These are phyloP conservation scores for Monosporozyma siamensis DNA, from an alignment of 805 yeast genomes.

Conservation along the genomic window DNA sequence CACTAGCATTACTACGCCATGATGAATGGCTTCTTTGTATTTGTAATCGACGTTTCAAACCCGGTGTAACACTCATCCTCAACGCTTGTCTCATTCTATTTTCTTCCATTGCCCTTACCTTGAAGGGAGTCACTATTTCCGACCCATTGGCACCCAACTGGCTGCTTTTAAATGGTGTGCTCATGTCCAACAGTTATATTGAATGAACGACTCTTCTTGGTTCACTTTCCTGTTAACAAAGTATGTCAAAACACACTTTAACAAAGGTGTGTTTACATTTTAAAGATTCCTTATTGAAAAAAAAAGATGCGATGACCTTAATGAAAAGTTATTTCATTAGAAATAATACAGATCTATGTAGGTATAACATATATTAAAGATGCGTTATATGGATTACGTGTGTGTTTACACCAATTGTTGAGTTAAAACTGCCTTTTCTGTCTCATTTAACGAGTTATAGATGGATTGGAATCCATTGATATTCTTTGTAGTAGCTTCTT, in stretches of 20 bases:
- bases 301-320: too few species aligned
- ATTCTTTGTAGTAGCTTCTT: constrained; percentile 43
- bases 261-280: neutral
- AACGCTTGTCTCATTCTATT: constrained; percentile 15
- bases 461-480: constrained; percentile 43
- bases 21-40: constrained; percentile 8
- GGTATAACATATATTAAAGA: too few species aligned
- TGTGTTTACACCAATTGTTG: constrained; percentile 25
- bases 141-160: neutral
- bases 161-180: neutral
- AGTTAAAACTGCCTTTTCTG: constrained; percentile 42
- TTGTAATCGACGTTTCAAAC: constrained; percentile 11
- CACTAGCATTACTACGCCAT: constrained; percentile 11
- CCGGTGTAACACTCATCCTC: constrained; percentile 16
- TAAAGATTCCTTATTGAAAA: too few species aligned
- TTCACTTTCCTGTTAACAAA: too few species aligned
- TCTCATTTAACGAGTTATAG: constrained; percentile 40
- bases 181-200: too few species aligned
- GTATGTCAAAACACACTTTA: too few species aligned
- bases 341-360: too few species aligned
- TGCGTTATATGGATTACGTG: neutral
- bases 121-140: constrained; percentile 17
- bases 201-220: too few species aligned
- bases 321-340: too few species aligned
- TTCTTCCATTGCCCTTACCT: constrained; percentile 20